Evolutionary conservation across 805 yeast species (phyloP), one percentile per base, ranked within the genome.

Genomic region (Saturnispora sekii): DNA sequence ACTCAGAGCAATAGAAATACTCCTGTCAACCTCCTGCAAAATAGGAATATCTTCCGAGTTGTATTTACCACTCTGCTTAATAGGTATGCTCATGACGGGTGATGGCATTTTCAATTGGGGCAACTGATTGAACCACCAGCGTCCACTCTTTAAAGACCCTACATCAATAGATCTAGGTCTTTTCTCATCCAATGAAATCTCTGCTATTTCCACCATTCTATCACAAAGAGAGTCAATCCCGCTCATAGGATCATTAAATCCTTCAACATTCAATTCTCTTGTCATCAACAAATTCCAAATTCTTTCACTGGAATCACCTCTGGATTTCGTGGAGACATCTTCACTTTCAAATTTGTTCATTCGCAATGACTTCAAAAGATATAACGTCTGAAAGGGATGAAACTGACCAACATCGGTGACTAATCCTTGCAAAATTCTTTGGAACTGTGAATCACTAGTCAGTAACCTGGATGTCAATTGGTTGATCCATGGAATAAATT

Each of bases 401-500:
- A 67, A 56, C 10, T 64, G 48, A 32, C 85, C 61, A 12, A 84
- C 59, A 1, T 57, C 52, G 6, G 43, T 36, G 2, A 61, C 47
- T 21, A 62, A 33, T 7, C 42, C 41, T 32, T 71, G 70, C 17
- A 88, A 59, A 1, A 72, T 55, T 2, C 48, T 56, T 54, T 85
- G 95, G 53, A 87, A 88, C 0, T 54, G 33, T 1, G 70, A 58
- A 0, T 52, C 43, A 9, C 75, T 83, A 32, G 62, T 64, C 1
- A 75, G 63, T 12, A 89, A 56, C 45, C 93, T 68, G 0, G 97
- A 85, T 3, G 84, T 69, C 38, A 89, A 68, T 57, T 89, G 97
- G 48, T 82, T 80, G 32, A 81, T 68, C 96, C 97, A 89, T 0
- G 87, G 75, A 5, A 85, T 68, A 43, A 87, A 74, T 52, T 80